Base-by-base conservation (phyloP, 163 green algal genomes). In the Chlamydomonas reinhardtii region DNA sequence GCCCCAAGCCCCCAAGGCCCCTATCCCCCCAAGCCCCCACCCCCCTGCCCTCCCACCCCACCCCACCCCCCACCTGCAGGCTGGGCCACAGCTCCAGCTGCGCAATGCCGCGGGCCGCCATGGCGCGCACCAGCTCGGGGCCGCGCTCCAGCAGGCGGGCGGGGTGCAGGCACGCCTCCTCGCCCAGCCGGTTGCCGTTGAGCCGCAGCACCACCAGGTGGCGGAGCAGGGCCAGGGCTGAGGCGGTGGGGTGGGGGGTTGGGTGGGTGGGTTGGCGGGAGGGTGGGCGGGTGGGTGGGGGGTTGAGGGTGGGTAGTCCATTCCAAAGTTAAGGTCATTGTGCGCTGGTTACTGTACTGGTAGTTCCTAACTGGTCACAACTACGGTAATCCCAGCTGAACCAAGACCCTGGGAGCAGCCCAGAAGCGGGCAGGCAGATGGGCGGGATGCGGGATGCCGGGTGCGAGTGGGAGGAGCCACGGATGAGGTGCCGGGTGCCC, bases 181-280 rank as follows among this genome's bases (percentile, higher is more conserved):
- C 90, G 43, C 83, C 91, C 43, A 94, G 68, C 32, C 86, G 85
- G 86, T 95, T 95, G 90, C 69, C 85, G 74, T 88, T 92, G 4
- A 94, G 88, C 56, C 88, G 91, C 31, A 95, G 86, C 25, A 93
- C 89, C 20, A 82, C 35, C 73, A 95, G 85, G 19, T 90, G 64
- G 1, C 71, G 66, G 25, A 93, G 81, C 39, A 89, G 68, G 1
- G 85, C 76, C 27, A 93, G 85, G 29, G 80, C 89, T 89, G 82
- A 5, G 66, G 54, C 9, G 54, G 29, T n/a, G 73, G 74, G 37
- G 19, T 32, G 6, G 74, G 74, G 12, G 74, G 62, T 8, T 9
- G 25, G 29, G n/a, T 14, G 29, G 48, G 16, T 5, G n/a, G 29
- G 73, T 11, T 68, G 24, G 27, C 19, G 43, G 39, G 72, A 3